A percentile compares a stretch with the other conserved stretches of the same genome.
Conservation (phyloP, 2,329 filamentous ascomycete genomes). For the Venturia pyrina region DNA sequence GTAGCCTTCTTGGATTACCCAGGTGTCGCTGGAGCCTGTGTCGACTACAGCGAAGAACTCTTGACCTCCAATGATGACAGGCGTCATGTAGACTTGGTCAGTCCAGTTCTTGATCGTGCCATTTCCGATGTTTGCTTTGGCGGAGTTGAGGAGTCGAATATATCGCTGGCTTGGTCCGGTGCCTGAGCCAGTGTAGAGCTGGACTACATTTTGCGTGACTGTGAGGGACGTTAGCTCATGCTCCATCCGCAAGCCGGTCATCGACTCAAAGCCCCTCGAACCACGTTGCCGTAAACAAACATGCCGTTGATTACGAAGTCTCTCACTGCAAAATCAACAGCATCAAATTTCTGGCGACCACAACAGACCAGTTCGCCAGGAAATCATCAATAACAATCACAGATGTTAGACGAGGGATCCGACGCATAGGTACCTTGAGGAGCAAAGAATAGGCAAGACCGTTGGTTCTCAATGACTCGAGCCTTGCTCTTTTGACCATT, state of each 20-base stretch:
- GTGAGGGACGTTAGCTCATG: neutral
- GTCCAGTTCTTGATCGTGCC: slow-evolving; percentile 3
- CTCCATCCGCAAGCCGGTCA: no score
- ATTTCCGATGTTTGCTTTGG: neutral
- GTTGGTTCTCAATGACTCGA: no score
- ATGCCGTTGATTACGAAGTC: neutral
- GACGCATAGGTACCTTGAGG: no score
- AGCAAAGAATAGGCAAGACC: no score
- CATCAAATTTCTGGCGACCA: no score
- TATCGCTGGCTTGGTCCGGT: neutral
- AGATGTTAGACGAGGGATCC: no score
- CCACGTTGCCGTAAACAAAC: no score
- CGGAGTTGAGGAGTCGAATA: neutral
- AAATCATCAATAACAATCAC: no score
- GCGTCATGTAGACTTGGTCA: slow-evolving; percentile 10
- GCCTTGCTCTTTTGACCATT: neutral
- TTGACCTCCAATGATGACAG: slow-evolving; percentile 10
- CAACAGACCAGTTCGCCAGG: no score
- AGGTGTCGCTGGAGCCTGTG: slow-evolving; percentile 13
- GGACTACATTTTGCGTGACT: neutral
- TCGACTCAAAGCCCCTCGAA: no score
- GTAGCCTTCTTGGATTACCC: slow-evolving; percentile 9
- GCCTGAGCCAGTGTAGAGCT: neutral
- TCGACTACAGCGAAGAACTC: slow-evolving; percentile 12
- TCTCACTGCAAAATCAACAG: no score